Base-by-base conservation (phyloP, 2,329 filamentous ascomycete genomes). In the Xylaria sp. region DNA sequence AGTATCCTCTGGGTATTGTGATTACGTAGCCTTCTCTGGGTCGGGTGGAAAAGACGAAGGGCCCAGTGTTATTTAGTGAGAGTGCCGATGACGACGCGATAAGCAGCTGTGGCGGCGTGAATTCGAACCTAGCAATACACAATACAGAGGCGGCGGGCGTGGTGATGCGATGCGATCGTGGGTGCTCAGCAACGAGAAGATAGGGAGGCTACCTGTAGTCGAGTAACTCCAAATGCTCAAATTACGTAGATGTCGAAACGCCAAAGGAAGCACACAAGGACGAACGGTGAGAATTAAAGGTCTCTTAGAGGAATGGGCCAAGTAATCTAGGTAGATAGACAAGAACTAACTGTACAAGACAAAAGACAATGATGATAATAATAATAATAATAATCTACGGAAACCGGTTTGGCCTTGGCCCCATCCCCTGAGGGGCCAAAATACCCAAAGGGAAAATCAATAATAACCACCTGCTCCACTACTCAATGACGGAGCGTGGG, bases 61-160 rank as follows among this genome's bases (percentile, higher is more conserved):
- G n/a, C n/a, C 11, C 30, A 30, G 32, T 55, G 47, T 50, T 53
- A 27, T 50, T 47, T 19, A 42, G 47, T 34, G 34, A 56, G 12
- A 47, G 48, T 60, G 51, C 60, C 48, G 61, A 60, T 36, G 51
- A 32, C 45, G 45, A n/a, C 57, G 47, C 54, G 55, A 61, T 27
- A 45, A 57, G 56, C 42, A 53, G 48, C 12, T 24, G 48, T 42
- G 14, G 17, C 24, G 57, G 32, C 27, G 47, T 30, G 2, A 24
- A 50, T 64, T 36, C 50, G 48, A 69, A 24, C 36, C 30, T 27
- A 56, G 55, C 53, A 48, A 61, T 59, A 17, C 27, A 51, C 53
- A 48, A 61, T 59, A 17, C 27, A 51, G 36, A 19, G 12, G 30
- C 2, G 19, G n/a, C 19, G 34, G 11, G 24, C 36, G 39, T 21